Evolutionary conservation across 495 filamentous ascomycete species (phyloP), one percentile per base, ranked within the genome.

Genomic region (Aspergillus diversus): DNA sequence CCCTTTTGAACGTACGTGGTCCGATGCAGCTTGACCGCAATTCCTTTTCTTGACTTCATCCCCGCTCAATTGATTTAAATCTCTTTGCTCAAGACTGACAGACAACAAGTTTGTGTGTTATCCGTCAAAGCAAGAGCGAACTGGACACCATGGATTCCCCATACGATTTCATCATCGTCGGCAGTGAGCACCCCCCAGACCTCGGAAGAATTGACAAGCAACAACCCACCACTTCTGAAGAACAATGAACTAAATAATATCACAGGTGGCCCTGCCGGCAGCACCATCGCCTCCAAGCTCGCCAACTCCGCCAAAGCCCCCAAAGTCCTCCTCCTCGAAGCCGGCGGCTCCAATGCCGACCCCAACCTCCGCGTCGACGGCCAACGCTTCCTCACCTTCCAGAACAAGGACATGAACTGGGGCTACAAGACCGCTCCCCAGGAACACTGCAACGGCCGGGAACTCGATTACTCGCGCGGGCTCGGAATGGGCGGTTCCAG

Each of bases 371-470:
- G 78, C 9, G 77, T 85, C 27, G 77, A 80, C 61, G 83, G 81
- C 15, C 79, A 87, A 66, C 74, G 86, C 34, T 87, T 73, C 69
- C 63, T 73, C 13, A 84, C 84, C 0, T 83, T 84, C 59, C 71
- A 66, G 63, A 76, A 81, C 52, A 64, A 69, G 43, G 64, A 63
- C 6, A 63, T 88, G 63, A 87, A 88, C 63, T 90, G 82, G 80
- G 83, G 81, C 0, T 88, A 89, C 73, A 82, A 85, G 63, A 89
- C 85, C 0, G 75, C 67, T 0, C 82, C 86, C 0, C 87, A 89
- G 60, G 66, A 72, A 17, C 65, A 83, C 61, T 81, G 83, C 54
- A 75, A 73, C 33, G 75, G 74, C 15, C 82, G 85, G 4, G 63
- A 80, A 53, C 64, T 89, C 5, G 81, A 85, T 64, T 86, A 86